These are phyloP conservation scores for Clathrus columnatus DNA, from an alignment of 768 basidiomycete species.

Conservation along the genomic window DNA sequence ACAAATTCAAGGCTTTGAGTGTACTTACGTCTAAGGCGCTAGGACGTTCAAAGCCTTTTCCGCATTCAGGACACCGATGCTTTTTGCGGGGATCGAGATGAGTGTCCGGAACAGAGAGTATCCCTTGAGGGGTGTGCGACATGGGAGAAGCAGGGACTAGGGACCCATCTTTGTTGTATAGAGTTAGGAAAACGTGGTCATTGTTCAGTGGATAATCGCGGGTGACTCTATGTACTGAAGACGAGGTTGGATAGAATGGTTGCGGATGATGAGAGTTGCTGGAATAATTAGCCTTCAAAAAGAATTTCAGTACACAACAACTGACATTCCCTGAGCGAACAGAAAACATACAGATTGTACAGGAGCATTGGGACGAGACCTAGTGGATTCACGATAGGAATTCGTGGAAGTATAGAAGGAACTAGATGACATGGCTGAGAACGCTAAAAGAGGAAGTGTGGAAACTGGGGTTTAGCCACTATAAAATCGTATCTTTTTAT, in stretches of 20 bases:
- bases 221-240: background rate
- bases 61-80: slow-evolving; percentile 2
- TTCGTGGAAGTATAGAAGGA: background rate
- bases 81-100: slow-evolving; percentile 2
- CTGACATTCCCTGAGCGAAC: no score
- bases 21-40: background rate
- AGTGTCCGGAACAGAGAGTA: background rate
- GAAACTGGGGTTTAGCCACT: background rate
- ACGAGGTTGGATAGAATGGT: background rate
- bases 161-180: background rate
- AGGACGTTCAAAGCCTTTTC: slow-evolving; percentile 8
- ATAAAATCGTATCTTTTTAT: no score
- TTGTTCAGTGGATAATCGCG: background rate
- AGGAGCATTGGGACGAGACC: background rate
- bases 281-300: background rate
- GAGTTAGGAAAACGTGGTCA: background rate
- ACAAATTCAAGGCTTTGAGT: background rate
- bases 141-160: background rate
- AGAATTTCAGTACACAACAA: no score
- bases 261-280: background rate
- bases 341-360: background rate
- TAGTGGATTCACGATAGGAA: background rate
- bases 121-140: slow-evolving; percentile 2
- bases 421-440: background rate
- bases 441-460: background rate